phyloP scores from a whole-genome alignment of 352 stramenopile species.

The Pythium rhizo-oryzae region DNA sequence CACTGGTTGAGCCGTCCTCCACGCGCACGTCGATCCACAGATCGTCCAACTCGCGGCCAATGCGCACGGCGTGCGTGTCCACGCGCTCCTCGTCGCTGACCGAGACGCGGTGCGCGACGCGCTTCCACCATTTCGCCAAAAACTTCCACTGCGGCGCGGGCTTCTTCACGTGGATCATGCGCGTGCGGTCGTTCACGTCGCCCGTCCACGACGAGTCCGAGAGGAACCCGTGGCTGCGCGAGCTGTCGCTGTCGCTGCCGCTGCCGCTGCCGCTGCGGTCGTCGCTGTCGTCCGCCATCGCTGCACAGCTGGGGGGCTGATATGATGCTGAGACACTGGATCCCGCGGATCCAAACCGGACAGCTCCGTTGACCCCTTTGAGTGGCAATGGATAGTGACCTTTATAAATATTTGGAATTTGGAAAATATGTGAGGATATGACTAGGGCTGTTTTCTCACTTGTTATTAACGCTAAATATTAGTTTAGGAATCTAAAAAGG shows the following conservation, averaged over 20 bases:
- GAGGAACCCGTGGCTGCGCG: not conserved
- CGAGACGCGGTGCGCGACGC: not conserved
- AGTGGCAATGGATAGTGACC: too few species aligned
- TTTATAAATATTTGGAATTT: not conserved
- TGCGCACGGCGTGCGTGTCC: not conserved
- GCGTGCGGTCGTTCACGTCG: not conserved
- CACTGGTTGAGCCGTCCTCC: conserved; percentile 2
- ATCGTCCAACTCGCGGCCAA: conserved; percentile 10
- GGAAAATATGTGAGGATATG: too few species aligned
- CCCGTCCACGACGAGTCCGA: not conserved
- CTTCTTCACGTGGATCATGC: not conserved
- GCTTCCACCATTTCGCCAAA: not conserved
- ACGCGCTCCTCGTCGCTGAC: conserved; percentile 3
- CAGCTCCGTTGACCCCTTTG: not conserved
- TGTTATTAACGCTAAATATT: too few species aligned
- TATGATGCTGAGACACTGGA: not conserved
- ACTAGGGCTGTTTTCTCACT: too few species aligned
- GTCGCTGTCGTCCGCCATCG: not conserved
- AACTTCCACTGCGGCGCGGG: conserved; percentile 7
- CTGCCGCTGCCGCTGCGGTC: not conserved
- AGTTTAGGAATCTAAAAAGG: too few species aligned
- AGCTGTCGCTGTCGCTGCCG: not conserved
- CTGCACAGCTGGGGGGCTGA: not conserved
- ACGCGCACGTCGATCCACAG: conserved; percentile 14
- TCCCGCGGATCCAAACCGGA: too few species aligned